Evolutionary conservation across 352 stramenopile genomes (phyloP), one percentile per base, ranked within the genome.

Genomic region (Globisporangium takayamanum): DNA sequence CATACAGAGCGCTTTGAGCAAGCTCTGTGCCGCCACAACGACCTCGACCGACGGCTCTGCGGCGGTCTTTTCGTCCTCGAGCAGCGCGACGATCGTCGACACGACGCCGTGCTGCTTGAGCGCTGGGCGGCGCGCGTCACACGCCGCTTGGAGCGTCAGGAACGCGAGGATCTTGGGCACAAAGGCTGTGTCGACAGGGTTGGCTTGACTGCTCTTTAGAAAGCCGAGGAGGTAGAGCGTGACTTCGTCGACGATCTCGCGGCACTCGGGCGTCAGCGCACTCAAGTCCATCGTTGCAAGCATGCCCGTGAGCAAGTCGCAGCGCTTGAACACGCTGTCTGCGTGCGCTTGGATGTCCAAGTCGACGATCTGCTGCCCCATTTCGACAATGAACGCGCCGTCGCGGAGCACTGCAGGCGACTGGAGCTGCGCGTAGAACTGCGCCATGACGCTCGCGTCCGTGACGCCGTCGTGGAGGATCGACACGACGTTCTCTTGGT

Each of bases 401-500:
- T 87, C 78, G 0, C 74, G 70, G 42, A 85, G 68, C 10, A 84
- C 68, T 0, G 76, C 68, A 11, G 73, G 51, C 1, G 67, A 68
- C 56, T 80, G 73, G 15, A 90, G 55, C 22, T 92, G 74, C 22
- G 79, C 73, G 48, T 79, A 92, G 53, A 92, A 92, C 50, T 73
- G 76, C 3, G 39, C 64, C 45, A 77, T 59, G 20, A 77, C 68
- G 6, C 28, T 49, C 3, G 68, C 60, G 42, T 79, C 72, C 3
- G 59, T 77, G 37, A 93, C 69, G 8, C 81, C 81, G 49, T 91
- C 84, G 53, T 86, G 66, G 7, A 93, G 50, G 50, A 93, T 88
- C 50, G 73, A 84, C 30, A 90, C 72, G 0, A 77, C 84, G 41
- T 89, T 90, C 42, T 93, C 79, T 72, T 90, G 84, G 48, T 92